phyloP scores from a whole-genome alignment of 2,329 filamentous ascomycete species.

The Pestalotiopsis sp. region DNA sequence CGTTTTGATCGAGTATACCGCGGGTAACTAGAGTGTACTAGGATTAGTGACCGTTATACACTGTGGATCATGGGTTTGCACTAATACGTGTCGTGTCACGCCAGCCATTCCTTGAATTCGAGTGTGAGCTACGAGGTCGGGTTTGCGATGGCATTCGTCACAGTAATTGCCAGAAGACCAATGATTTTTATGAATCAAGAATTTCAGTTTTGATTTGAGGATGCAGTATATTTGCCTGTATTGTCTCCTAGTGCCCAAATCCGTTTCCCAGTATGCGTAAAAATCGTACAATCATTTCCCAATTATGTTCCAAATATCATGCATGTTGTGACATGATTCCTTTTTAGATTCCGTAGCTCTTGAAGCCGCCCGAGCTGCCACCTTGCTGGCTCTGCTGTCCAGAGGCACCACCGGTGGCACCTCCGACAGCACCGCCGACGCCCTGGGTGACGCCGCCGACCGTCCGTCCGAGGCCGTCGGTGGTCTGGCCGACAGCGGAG shows the following conservation, averaged over 20 bases:
- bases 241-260: not conserved
- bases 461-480: constrained; percentile 27
- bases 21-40: no score
- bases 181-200: not conserved
- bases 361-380: constrained; percentile 19
- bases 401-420: constrained; percentile 19
- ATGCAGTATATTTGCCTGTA: not conserved
- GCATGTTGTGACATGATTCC: not conserved
- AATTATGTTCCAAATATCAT: not conserved
- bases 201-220: not conserved
- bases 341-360: constrained; percentile 29
- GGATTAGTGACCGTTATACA: no score
- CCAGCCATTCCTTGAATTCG: no score
- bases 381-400: constrained; percentile 14
- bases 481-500: constrained; percentile 29
- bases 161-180: no score
- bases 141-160: no score
- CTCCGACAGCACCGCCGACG: constrained; percentile 24
- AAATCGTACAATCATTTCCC: not conserved
- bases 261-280: not conserved
- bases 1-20: no score
- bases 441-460: constrained; percentile 24
- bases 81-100: no score
- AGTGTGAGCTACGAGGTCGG: no score
- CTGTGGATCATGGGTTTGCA: no score